Evolutionary conservation across 2,329 filamentous ascomycete genomes (phyloP), one percentile per base, ranked within the genome.

Genomic region (Bipolaris oryzae): DNA sequence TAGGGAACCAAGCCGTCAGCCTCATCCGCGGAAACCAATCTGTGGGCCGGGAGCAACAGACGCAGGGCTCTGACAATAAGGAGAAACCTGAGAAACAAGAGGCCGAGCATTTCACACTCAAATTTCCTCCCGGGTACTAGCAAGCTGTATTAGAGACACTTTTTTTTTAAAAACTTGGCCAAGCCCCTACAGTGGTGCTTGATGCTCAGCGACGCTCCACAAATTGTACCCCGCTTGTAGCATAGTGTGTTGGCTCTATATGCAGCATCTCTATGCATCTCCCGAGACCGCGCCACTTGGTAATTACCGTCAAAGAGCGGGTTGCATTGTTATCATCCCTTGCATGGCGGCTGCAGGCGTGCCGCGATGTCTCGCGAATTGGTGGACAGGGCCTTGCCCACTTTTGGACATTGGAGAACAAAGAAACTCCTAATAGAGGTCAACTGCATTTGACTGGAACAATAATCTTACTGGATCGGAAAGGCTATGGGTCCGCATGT

Each of bases 51-150:
- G 60, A 66, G 57, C 64, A 57, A 56, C 57, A 53, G 42, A 53
- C 21, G 55, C 53, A 63, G 54, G 57, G 48, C 44, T 50, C 62
- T 42, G 47, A 52, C 42, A 51, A 61, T 28, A 61, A 61, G 11
- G 57, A 66, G 53, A 62, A 58, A 55, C 41, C 57, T 18, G 50
- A 62, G 42, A 42, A 54, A 35, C 48, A 65, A 33, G 57, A 62
- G 13, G 60, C 52, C 46, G 44, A 52, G 16, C 53, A 56, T 58
- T 75, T 74, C 52, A 58, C 63, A 10, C 52, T 73, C 56, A 70
- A 69, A 59, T 72, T 72, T 47, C 72, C 72, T 50, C 72, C 72
- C 13, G 71, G 68, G 21, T 71, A 73, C 62, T 74, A 69, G 65
- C 54, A 63, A 41, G 18, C 13, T 16, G 50, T 57, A 23, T 35